phyloP scores from a whole-genome alignment of 306 rosid species.

The Glycine tomentella region DNA sequence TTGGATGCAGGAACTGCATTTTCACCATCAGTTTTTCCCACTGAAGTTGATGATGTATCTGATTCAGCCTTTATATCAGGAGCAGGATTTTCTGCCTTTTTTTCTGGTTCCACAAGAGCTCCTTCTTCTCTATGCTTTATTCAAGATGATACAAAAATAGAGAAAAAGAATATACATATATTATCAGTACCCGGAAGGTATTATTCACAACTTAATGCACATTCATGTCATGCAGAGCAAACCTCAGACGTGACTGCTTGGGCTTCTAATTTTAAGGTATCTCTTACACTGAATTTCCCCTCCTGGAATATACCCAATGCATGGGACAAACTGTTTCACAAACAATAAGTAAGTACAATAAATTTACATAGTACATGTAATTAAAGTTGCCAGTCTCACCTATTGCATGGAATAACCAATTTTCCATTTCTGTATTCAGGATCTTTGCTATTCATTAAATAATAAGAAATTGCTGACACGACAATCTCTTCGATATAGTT shows the following conservation, averaged over 20 bases:
- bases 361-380: slow-evolving; percentile 8
- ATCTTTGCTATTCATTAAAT: slow-evolving; percentile 81
- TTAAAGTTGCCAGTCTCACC: slow-evolving; percentile 55
- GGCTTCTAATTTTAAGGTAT: slow-evolving; percentile 72
- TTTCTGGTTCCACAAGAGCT: slow-evolving; percentile 53
- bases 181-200: slow-evolving; percentile 23
- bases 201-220: slow-evolving; percentile 36
- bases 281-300: slow-evolving; percentile 65
- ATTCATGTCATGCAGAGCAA: slow-evolving; percentile 39
- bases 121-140: slow-evolving; percentile 54
- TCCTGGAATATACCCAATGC: slow-evolving; percentile 80
- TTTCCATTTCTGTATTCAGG: slow-evolving; percentile 94
- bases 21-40: slow-evolving; percentile 57
- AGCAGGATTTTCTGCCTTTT: slow-evolving; percentile 53
- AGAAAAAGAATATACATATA: background rate
- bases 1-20: slow-evolving; percentile 58
- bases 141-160: background rate
- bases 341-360: slow-evolving; percentile 43
- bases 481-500: slow-evolving; percentile 88
- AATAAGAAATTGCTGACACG: slow-evolving; percentile 85
- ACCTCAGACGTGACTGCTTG: slow-evolving; percentile 71
- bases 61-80: slow-evolving; percentile 58
- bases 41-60: slow-evolving; percentile 50
- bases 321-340: slow-evolving; percentile 81
- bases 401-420: slow-evolving; percentile 74